Base-by-base conservation (phyloP, 73 alveolate species). In the Symbiodinium pilosum region DNA sequence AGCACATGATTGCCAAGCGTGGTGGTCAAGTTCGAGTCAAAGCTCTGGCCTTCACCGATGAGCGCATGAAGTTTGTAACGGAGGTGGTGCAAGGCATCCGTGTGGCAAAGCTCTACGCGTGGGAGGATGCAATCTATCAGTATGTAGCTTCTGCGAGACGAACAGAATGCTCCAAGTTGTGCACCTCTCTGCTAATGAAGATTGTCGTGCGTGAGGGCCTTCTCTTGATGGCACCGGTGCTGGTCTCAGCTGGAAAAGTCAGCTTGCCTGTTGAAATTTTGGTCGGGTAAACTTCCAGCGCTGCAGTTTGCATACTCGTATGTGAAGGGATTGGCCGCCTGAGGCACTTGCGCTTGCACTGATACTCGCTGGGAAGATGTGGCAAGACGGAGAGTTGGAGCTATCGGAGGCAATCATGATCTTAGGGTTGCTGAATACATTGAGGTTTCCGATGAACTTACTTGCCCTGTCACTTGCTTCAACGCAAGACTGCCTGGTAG, bases 11-110 rank as follows among this genome's bases (percentile, higher is more conserved):
- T 24, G 93, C 93, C 38, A 44, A 51, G 41, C 40, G 40, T 0
- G 93, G 93, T 3, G 93, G 93, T 9, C 81, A 51, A 34, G 36
- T 86, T 9, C 81, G 93, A 16, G 83, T 32, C 40, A 86, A n/a
- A 38, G 43, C 93, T 51, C 59, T 86, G 83, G 77, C 83, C 36
- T 38, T 86, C 52, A 86, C 56, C 28, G 93, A 86, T 36, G 93
- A 86, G 42, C 81, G 93, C 42, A 86, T 86, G 93, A 86, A 86
- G 83, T 86, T n/a, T 18, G 77, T 84, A 42, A 84, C 93, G 5
- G 93, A 86, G 36, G 93, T 86, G 93, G 93, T 86, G 54, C 93
- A 86, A 28, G 93, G 93, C 30, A 86, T 86, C 83, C 93, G 93
- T 4, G 83, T 86, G 44, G 93, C 93, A 21, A 86, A 86, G 24